Base-by-base conservation (phyloP, 352 stramenopile species). In the Phytophthora chlamydospora region DNA sequence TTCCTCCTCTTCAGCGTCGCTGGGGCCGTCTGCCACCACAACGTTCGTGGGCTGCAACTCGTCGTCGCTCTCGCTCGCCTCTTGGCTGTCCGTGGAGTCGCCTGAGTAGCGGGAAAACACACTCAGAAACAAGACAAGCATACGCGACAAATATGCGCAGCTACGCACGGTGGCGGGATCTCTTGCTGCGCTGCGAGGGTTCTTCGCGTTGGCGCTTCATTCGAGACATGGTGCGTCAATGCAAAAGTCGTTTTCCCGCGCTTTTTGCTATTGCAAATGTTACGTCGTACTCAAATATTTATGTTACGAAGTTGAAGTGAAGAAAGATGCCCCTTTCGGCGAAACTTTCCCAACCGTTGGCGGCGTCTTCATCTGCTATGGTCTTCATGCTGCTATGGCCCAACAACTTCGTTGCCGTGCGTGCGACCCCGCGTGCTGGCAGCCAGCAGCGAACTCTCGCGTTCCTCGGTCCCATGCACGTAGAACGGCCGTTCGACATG, bases 141-240 rank as follows among this genome's bases (percentile, higher is more conserved):
- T 8, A 42, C 14, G 33, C 16, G 6, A 17, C 6, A 49, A 3
- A n/a, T n/a, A 34, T 40, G 42, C 14, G 38, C 12, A 31, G 0
- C 1, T 19, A 65, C 72, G 39, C 66, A 87, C 75, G 66, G 27
- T 67, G 64, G 35, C 68, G 75, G 40, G 69, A 47, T 44, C 64
- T 58, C 62, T 79, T 83, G 70, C 64, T 67, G 27, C 27, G 54
- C 29, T 63, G 68, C 24, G 44, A 59, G 16, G 40, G 29, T 34
- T 73, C 61, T 48, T 76, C 63, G 46, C 73, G 76, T 67, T 67
- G 38, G 29, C 75, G 66, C 60, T 82, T 84, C 69, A 81, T 80
- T 5, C 29, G 53, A 13, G 19, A 21, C 16, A 45, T 73, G 3
- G 4, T 53, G n/a, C n/a, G n/a, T n/a, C n/a, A n/a, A n/a, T n/a